Conservation (phyloP, 352 stramenopile species). For the Phytopythium ostracodes region DNA sequence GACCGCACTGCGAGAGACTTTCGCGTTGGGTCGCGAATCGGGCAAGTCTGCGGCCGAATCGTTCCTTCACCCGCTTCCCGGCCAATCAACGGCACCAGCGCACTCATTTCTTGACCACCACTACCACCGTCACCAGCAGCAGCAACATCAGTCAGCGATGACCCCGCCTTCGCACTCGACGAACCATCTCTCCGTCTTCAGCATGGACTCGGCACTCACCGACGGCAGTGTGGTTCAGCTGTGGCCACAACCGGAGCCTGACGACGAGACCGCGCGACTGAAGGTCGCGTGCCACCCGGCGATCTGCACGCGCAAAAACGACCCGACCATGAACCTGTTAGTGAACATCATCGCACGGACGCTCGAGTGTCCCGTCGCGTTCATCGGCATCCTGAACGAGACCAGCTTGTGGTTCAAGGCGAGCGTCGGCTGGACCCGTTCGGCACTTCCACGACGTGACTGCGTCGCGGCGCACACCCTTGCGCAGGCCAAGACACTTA, state of each 20-base stretch:
- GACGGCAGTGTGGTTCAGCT: slow-evolving; percentile 60
- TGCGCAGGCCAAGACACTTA: slow-evolving; percentile 41
- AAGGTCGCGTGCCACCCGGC: slow-evolving; percentile 46
- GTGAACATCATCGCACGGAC: slow-evolving; percentile 66
- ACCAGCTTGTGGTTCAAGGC: slow-evolving; percentile 60
- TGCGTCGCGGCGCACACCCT: slow-evolving; percentile 49
- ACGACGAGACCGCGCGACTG: slow-evolving; percentile 44
- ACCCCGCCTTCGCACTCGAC: background rate
- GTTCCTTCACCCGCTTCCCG: slow-evolving; percentile 6
- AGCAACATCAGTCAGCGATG: background rate
- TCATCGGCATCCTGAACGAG: slow-evolving; percentile 66
- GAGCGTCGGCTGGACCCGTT: slow-evolving; percentile 50
- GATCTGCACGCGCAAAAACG: slow-evolving; percentile 44
- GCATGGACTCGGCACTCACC: slow-evolving; percentile 59
- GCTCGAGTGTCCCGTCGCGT: slow-evolving; percentile 58
- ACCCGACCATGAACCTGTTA: slow-evolving; percentile 72
- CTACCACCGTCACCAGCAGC: background rate
- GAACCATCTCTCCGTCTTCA: slow-evolving; percentile 51
- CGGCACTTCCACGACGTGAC: slow-evolving; percentile 51
- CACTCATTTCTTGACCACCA: background rate
- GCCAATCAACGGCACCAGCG: background rate
- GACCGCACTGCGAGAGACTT: slow-evolving; percentile 30
- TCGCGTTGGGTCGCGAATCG: background rate
- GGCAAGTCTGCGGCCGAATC: background rate
- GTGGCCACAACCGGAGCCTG: slow-evolving; percentile 44